phyloP scores from a whole-genome alignment of 805 yeast genomes.

The Starmerella bombicola region DNA sequence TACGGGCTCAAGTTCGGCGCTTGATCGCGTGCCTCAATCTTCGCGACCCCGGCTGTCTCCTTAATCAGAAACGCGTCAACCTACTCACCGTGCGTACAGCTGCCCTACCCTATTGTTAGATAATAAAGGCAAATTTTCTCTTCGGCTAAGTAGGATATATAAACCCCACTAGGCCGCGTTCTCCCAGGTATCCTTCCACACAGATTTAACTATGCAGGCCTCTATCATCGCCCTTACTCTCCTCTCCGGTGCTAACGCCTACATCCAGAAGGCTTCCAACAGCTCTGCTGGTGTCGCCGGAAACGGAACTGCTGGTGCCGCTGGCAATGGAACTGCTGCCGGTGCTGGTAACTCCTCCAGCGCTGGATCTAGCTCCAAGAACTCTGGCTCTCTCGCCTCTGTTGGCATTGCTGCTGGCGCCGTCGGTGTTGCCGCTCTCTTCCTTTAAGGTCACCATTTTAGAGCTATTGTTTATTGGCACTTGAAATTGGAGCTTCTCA shows the following conservation, averaged over 20 bases:
- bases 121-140: not conserved
- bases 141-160: not conserved
- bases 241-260: conserved; percentile 17
- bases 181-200: no score
- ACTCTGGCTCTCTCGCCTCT: conserved; percentile 4
- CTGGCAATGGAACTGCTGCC: conserved; percentile 4
- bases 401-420: conserved; percentile 20
- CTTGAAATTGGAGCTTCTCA: no score
- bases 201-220: conserved; percentile 19
- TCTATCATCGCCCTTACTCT: conserved; percentile 18
- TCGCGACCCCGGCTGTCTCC: no score
- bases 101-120: not conserved
- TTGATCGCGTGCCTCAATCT: no score
- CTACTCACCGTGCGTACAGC: no score
- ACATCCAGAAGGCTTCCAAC: conserved; percentile 4
- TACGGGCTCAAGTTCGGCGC: no score
- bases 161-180: no score
- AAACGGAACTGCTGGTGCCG: conserved; percentile 8
- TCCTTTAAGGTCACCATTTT: no score
- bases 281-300: conserved; percentile 3
- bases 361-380: conserved; percentile 2
- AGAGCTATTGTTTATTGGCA: no score
- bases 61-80: no score
- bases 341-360: conserved; percentile 1
- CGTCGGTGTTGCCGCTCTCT: conserved; percentile 17